These are phyloP conservation scores for Silybum marianum DNA, from an alignment of 129 eudicot genomes.

Conservation along the genomic window DNA sequence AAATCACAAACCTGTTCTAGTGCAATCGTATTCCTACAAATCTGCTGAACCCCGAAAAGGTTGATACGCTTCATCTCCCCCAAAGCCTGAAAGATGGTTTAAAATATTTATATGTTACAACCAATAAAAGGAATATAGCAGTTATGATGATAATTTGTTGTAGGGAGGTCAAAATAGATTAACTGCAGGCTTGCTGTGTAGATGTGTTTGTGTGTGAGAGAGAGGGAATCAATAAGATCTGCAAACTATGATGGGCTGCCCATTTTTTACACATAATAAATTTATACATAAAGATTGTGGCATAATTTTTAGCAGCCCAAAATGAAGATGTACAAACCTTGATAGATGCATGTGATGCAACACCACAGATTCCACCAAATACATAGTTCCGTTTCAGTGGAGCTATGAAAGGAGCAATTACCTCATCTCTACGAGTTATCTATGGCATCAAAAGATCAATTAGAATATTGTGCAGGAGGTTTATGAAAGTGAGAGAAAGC, in stretches of 20 bases:
- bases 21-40: constrained; percentile 95
- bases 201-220: too few species aligned
- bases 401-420: constrained; percentile 91
- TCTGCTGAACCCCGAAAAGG: constrained; percentile 98
- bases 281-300: constrained; percentile 14
- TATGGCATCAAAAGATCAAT: constrained; percentile 30
- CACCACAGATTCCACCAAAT: constrained; percentile 85
- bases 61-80: constrained; percentile 86
- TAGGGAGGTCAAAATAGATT: background rate
- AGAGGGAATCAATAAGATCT: background rate
- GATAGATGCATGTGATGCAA: constrained; percentile 83
- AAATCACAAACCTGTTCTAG: constrained; percentile 78
- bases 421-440: constrained; percentile 97
- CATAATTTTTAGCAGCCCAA: background rate
- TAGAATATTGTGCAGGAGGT: background rate
- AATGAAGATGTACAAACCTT: constrained; percentile 53
- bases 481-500: background rate
- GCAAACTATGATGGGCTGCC: background rate
- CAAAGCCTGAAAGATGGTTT: constrained; percentile 64
- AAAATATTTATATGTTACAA: constrained; percentile 22
- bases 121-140: background rate
- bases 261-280: background rate
- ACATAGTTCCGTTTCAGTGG: constrained; percentile 75
- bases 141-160: background rate
- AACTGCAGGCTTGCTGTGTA: background rate